Base-by-base conservation (phyloP, 441 rosid species). In the Corymbia calophylla region DNA sequence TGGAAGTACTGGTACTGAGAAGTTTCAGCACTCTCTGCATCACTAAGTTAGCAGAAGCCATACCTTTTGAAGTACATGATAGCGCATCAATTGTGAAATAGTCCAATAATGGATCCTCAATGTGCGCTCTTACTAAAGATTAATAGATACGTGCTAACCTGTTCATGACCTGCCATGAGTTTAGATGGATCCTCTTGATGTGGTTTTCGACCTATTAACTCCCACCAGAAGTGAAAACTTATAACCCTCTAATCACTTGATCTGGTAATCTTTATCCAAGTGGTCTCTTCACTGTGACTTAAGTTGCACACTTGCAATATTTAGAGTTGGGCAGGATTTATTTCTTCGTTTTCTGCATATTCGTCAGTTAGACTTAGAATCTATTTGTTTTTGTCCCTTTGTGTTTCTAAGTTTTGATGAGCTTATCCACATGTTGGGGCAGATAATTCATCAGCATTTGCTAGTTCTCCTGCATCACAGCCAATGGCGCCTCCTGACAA, bases 381-480 rank as follows among this genome's bases (percentile, higher is more conserved):
- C n/a, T 77, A 77, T 13, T 77, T 44, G n/a, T 55, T 32, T 73
- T 77, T 44, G n/a, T 54, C 48, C 87, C 47, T 19, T 86, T 86
- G 49, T 23, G 44, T 47, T 77, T 77, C 51, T 12, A 44, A 44
- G 53, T 44, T 23, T 77, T 48, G 9, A 77, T 77, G 27, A 77
- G 49, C 53, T 88, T 62, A 21, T 73, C 90, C 55, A 56, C 88
- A 89, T 88, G 87, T 29, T 51, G 87, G 44, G 89, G 87, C 49
- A 86, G 86, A 54, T 66, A 87, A 55, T 88, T 16, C 88, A 15
- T 55, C 35, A 66, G 54, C 92, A 53, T 8, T 53, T 93, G 91
- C 95, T 95, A 97, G 92, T 89, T 94, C 94, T 53, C 93, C 94
- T 25, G 84, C 62, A 88, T 90, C 21, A 53, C 91, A 89, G 82